These are phyloP conservation scores for Thielaviopsis euricoi DNA, from an alignment of 2,329 filamentous ascomycete genomes.

Conservation along the genomic window DNA sequence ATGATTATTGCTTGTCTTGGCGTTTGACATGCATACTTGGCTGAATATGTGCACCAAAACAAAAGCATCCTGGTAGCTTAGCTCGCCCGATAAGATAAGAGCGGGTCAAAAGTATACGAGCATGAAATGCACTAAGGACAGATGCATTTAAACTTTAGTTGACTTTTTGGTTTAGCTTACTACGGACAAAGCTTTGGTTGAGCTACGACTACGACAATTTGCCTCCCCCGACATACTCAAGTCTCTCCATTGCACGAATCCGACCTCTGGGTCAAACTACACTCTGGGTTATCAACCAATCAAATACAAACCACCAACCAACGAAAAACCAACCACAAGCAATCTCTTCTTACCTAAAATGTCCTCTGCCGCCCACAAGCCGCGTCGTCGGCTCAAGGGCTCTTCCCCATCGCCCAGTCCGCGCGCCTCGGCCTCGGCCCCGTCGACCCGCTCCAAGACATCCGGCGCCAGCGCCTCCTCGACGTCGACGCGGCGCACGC, in stretches of 20 bases:
- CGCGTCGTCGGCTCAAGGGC: conserved; percentile 41
- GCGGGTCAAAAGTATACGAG: neutral
- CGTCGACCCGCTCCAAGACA: neutral
- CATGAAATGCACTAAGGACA: neutral
- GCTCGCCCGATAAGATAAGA: neutral
- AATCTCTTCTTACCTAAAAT: conserved; percentile 23
- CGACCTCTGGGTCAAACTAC: neutral
- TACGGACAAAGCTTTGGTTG: neutral
- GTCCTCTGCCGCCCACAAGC: conserved; percentile 40
- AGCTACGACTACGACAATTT: neutral
- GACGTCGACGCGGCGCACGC: neutral
- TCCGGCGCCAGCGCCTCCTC: neutral
- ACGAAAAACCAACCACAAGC: too few species aligned
- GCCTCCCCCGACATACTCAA: too few species aligned
- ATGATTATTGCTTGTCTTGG: neutral
- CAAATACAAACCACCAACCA: neutral
- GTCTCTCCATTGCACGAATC: too few species aligned
- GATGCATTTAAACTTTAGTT: neutral
- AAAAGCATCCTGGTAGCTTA: neutral
- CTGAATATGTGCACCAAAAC: too few species aligned
- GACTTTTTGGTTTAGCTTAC: neutral
- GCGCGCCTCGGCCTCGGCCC: neutral
- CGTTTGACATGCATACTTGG: neutral
- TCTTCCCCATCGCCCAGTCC: conserved; percentile 3
- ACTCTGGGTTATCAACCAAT: neutral